Conservation (phyloP, 371 early-diverging fungal genomes). For the Scutellospora calospora region DNA sequence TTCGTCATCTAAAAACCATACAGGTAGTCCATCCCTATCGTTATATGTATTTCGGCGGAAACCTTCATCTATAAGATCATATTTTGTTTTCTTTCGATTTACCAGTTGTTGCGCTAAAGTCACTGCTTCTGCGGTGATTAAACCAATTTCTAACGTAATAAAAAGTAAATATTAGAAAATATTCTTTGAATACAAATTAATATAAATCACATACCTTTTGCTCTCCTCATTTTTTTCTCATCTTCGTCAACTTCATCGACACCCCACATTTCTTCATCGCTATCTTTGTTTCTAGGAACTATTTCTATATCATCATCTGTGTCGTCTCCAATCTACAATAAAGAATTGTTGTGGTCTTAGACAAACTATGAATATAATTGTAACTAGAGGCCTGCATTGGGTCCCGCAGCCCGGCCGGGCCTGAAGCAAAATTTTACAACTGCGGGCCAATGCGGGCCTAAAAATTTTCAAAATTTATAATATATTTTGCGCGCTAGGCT, state of each 20-base stretch:
- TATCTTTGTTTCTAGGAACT: slow-evolving; percentile 61
- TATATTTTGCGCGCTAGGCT: no score
- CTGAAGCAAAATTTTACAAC: no score
- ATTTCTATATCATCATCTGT: slow-evolving; percentile 70
- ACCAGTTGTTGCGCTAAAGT: slow-evolving; percentile 88
- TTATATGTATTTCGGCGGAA: slow-evolving; percentile 91
- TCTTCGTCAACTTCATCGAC: slow-evolving; percentile 76
- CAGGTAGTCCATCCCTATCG: slow-evolving; percentile 86
- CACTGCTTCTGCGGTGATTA: slow-evolving; percentile 88
- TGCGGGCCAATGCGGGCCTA: no score
- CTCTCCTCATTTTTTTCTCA: slow-evolving; percentile 68
- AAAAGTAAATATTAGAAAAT: background rate
- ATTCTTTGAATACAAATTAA: background rate
- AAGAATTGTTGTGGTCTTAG: no score
- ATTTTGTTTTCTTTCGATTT: slow-evolving; percentile 75
- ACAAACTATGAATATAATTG: no score
- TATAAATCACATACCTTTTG: slow-evolving; percentile 49
- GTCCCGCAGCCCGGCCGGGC: no score
- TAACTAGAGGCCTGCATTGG: no score
- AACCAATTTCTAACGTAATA: slow-evolving; percentile 56
- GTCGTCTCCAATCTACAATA: slow-evolving; percentile 49
- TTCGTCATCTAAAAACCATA: slow-evolving; percentile 96
- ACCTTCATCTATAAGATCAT: slow-evolving; percentile 87
- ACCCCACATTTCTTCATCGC: slow-evolving; percentile 68
- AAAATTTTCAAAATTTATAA: no score